Conservation (phyloP, 176 grass and related monocot genomes). For the Otatea glauca region DNA sequence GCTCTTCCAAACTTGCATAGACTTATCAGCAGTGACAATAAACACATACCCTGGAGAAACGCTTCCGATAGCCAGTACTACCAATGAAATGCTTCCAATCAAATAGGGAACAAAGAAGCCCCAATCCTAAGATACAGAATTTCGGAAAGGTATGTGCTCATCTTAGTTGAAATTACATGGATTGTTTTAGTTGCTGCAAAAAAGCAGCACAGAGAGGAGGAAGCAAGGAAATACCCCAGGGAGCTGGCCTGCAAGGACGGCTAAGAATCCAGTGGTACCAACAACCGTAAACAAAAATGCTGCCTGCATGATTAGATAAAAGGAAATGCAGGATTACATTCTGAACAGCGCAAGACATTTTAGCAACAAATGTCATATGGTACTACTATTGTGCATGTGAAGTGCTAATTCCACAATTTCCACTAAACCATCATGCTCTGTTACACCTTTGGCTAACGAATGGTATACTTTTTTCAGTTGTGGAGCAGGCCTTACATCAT, state of each 20-base stretch:
- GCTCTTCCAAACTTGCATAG: not conserved
- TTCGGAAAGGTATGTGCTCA: not conserved
- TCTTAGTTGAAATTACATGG: constrained; percentile 12
- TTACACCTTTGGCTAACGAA: too few relatives aligned
- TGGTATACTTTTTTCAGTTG: too few relatives aligned
- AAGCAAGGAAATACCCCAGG: constrained; percentile 68
- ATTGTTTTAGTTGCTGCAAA: not conserved
- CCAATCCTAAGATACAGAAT: constrained; percentile 69
- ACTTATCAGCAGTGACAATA: not conserved
- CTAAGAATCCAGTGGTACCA: constrained; percentile 76
- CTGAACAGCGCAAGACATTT: not conserved
- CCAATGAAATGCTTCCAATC: constrained; percentile 82
- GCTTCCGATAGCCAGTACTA: constrained; percentile 86
- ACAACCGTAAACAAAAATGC: constrained; percentile 93
- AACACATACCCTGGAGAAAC: constrained; percentile 76
- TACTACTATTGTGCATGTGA: not conserved
- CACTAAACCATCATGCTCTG: not conserved
- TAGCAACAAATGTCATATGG: too few relatives aligned
- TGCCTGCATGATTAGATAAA: constrained; percentile 53
- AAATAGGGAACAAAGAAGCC: constrained; percentile 97
- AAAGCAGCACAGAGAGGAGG: not conserved
- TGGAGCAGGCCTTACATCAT: too few relatives aligned
- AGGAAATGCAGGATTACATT: not conserved
- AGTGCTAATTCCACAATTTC: not conserved
- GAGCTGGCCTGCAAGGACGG: constrained; percentile 80